phyloP scores from a whole-genome alignment of 805 yeast species.

The Myxozyma monticola region DNA sequence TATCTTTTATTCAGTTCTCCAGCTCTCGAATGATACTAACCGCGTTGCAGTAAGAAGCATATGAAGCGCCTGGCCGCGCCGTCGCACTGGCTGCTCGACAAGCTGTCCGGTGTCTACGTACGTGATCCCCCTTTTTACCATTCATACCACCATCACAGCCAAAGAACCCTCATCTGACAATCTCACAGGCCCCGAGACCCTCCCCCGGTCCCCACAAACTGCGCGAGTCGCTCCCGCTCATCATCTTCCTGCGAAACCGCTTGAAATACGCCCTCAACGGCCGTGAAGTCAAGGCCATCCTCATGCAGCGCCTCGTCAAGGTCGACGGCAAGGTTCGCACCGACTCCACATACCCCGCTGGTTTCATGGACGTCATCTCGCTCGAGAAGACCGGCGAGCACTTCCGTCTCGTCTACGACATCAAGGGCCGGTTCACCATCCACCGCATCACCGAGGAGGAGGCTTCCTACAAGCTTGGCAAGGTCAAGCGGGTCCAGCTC shows the following conservation, averaged over 20 bases:
- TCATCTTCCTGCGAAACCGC: conserved; percentile 97
- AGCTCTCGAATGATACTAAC: background rate
- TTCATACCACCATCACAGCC: no score
- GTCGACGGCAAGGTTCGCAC: conserved; percentile 99
- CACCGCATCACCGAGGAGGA: conserved; percentile 99
- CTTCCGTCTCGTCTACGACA: conserved; percentile 98
- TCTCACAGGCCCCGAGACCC: conserved; percentile 88
- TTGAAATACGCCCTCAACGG: conserved; percentile 98
- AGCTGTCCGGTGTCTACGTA: conserved; percentile 91
- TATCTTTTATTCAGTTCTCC: background rate
- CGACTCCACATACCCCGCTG: conserved; percentile 98
- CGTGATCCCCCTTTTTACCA: conserved; percentile 2
- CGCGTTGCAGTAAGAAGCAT: conserved; percentile 70
- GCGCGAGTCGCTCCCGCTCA: conserved; percentile 96
- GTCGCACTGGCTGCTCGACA: conserved; percentile 99
- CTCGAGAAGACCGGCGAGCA: conserved; percentile 98
- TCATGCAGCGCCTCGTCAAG: conserved; percentile 97
- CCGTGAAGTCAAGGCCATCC: conserved; percentile 96
- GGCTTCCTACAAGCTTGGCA: conserved; percentile 96
- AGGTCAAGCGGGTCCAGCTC: conserved; percentile 96
- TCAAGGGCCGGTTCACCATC: conserved; percentile 98
- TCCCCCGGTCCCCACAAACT: conserved; percentile 99
- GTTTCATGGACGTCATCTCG: conserved; percentile 98
- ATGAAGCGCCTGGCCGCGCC: conserved; percentile 99
- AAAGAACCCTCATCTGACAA: no score